Evolutionary conservation across 2,329 filamentous ascomycete genomes (phyloP).

Genomic region (Talaromyces piceae): DNA sequence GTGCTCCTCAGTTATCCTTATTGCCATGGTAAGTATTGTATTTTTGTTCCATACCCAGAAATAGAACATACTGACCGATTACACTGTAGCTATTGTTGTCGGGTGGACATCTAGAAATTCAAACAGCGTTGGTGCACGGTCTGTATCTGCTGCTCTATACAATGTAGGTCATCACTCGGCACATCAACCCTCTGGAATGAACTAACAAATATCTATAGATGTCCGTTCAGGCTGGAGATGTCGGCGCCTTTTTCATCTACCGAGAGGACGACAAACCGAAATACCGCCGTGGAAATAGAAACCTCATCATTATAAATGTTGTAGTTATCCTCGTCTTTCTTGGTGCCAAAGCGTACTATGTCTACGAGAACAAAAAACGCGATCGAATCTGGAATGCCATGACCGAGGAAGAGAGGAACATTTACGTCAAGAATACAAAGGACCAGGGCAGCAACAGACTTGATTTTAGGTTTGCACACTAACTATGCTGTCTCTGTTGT

Average conservation of each 20-base stretch:
- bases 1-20: constrained; percentile 51
- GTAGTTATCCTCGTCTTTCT: constrained; percentile 46
- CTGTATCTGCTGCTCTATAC: constrained; percentile 38
- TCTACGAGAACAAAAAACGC: constrained; percentile 4
- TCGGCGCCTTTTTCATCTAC: constrained; percentile 35
- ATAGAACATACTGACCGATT: background rate
- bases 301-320: constrained; percentile 47
- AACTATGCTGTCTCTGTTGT: background rate
- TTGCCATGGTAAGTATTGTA: constrained; percentile 37
- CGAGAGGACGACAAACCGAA: constrained; percentile 49
- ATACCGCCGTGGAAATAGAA: constrained; percentile 51
- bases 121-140: constrained; percentile 35
- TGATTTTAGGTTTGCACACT: constrained; percentile 12
- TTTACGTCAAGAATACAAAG: constrained; percentile 7
- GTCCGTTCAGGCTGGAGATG: constrained; percentile 6
- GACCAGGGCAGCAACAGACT: constrained; percentile 9
- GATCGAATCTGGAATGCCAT: constrained; percentile 5
- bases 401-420: constrained; percentile 4
- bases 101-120: constrained; percentile 38
- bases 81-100: constrained; percentile 30
- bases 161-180: constrained; percentile 30
- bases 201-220: constrained; percentile 3
- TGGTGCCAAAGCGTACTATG: constrained; percentile 33
- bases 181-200: background rate
- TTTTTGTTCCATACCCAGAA: background rate